Evolutionary conservation across 768 basidiomycete genomes (phyloP), one percentile per base, ranked within the genome.

Genomic region (Amanita pseudoporphyria): DNA sequence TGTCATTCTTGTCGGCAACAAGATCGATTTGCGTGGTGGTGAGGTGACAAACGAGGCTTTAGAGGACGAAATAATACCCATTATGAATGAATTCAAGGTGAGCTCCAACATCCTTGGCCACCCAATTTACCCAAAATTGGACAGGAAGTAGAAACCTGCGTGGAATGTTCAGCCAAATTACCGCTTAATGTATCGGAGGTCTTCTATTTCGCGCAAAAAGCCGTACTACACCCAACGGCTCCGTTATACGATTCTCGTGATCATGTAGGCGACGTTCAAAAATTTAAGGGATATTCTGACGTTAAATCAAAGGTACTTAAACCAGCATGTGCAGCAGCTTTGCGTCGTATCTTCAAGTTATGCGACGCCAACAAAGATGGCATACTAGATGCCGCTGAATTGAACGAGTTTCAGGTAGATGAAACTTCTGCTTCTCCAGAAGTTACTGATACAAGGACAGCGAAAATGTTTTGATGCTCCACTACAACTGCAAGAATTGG

Each of bases 51-150:
- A 96, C 59, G 84, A 95, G 61, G 90, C 87, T 2, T 67, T 99
- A 53, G 92, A 95, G 65, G 91, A 87, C 53, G 95, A 98, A 66
- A 94, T 98, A 55, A 66, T 87, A 49, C 95, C 95, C 26, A 92
- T 99, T 49, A 99, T 98, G 95, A 83, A 86, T 56, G 95, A 98
- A 66, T 99, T 95, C 81, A 99, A 99, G 79, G 93, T 84, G 60
- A 67, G 58, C 19, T 35, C 14, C 45, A 16, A 22, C 9, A 9
- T 22, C 2, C 46, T 33, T 37, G 30, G 19, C 45, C 28, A 49
- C 45, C 40, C 31, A 52, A 38, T 47, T 43, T 43, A 54, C 51
- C 45, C 46, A 51, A 31, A 38, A 40, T 49, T 51, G 50, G 52
- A 35, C 56, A 98, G 95, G 94, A 97, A 78, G 94, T 97, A 47